Evolutionary conservation across 257 asterid genomes (phyloP).

Genomic region (Phtheirospermum japonicum): DNA sequence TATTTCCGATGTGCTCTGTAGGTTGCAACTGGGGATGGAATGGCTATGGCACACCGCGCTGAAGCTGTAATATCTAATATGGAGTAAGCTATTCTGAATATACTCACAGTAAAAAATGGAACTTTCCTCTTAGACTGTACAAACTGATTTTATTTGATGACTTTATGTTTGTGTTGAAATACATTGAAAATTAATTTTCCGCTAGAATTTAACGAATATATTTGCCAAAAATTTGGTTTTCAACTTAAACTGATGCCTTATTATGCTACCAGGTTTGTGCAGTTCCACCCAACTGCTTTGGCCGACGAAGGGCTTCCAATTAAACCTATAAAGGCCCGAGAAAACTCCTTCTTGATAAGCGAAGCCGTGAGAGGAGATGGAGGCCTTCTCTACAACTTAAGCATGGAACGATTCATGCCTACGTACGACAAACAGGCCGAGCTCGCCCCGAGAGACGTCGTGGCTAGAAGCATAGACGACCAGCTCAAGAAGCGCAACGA

Average conservation of each 20-base stretch:
- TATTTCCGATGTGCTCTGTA: constrained; percentile 31
- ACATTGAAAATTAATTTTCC: constrained; percentile 5
- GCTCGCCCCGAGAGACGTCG: constrained; percentile 97
- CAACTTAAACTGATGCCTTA: constrained; percentile 3
- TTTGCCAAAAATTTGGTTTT: too few species aligned
- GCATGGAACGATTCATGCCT: constrained; percentile 89
- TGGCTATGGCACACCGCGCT: constrained; percentile 98
- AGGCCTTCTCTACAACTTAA: constrained; percentile 79
- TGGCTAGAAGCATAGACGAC: constrained; percentile 92
- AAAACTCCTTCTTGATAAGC: constrained; percentile 84
- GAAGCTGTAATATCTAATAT: constrained; percentile 91
- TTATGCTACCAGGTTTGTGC: constrained; percentile 72
- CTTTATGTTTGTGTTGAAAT: background rate
- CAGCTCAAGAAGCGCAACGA: constrained; percentile 87
- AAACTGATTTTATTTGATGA: constrained; percentile 8
- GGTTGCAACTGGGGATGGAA: constrained; percentile 99
- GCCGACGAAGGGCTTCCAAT: constrained; percentile 96
- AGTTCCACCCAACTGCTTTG: constrained; percentile 97
- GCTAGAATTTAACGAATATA: too few species aligned
- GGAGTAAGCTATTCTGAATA: constrained; percentile 70
- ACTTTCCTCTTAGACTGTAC: background rate
- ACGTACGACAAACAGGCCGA: constrained; percentile 76
- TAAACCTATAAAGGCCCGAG: constrained; percentile 62
- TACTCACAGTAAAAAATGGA: constrained; percentile 2
- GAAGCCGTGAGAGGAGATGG: constrained; percentile 99